Evolutionary conservation across 1,284 basidiomycete genomes (phyloP).

Genomic region (Baeospora myosura): DNA sequence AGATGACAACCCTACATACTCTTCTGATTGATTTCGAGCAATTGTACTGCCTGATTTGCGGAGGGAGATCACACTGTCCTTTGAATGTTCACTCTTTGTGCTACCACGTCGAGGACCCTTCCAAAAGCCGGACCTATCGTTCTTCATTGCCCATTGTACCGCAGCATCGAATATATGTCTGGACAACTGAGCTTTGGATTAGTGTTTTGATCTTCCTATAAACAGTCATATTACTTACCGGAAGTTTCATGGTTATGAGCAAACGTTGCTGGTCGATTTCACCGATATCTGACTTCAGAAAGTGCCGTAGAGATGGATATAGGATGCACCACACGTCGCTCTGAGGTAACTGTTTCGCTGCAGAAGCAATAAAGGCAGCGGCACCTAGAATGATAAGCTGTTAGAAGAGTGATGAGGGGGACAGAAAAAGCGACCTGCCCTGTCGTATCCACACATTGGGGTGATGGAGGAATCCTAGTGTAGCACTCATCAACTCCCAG

Average conservation of each 20-base stretch:
- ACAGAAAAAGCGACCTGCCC: conserved; percentile 19
- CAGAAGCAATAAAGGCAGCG: conserved; percentile 80
- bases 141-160: conserved; percentile 81
- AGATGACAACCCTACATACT: conserved; percentile 39
- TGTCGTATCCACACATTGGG: conserved; percentile 96
- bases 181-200: conserved; percentile 45
- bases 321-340: conserved; percentile 96
- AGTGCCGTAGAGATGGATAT: conserved; percentile 84
- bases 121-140: conserved; percentile 75
- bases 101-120: conserved; percentile 38
- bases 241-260: conserved; percentile 67
- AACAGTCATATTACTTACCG: conserved; percentile 45
- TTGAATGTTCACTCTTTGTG: conserved; percentile 44
- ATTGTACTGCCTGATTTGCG: conserved; percentile 43
- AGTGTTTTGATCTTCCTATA: conserved; percentile 2
- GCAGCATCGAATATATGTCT: conserved; percentile 81
- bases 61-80: conserved; percentile 60
- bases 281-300: conserved; percentile 81
- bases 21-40: conserved; percentile 58
- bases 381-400: conserved; percentile 57
- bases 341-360: conserved; percentile 68
- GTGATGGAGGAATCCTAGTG: conserved; percentile 87
- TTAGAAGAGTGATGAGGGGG: neutral
- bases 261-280: conserved; percentile 71
- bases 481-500: conserved; percentile 87